Conservation (phyloP, 257 asterid genomes). For the Ilex aquifolium region DNA sequence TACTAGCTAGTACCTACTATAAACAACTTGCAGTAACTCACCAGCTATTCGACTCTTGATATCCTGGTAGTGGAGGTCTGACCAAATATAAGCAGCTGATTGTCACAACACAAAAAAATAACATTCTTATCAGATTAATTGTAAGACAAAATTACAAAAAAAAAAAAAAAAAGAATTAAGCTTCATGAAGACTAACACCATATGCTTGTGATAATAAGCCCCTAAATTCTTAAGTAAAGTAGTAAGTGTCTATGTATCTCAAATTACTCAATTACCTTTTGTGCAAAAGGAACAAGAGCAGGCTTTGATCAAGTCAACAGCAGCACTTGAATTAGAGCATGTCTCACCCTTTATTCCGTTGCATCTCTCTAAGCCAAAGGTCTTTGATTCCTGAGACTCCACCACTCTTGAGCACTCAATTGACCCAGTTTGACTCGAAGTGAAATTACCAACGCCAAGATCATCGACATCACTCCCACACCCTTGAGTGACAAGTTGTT, state of each 20-base stretch:
- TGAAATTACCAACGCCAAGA: constrained; percentile 41
- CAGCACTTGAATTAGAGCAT: constrained; percentile 24
- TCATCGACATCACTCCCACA: constrained; percentile 35
- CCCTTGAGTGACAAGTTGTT: neutral
- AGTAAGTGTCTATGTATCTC: neutral
- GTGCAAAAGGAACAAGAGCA: constrained; percentile 85
- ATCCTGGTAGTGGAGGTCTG: constrained; percentile 84
- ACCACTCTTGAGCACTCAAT: constrained; percentile 41
- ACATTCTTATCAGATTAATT: constrained; percentile 10
- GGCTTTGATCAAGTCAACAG: constrained; percentile 36
- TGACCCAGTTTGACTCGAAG: constrained; percentile 62
- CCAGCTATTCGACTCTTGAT: constrained; percentile 68
- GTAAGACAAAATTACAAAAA: neutral
- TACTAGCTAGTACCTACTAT: neutral
- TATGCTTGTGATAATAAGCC: neutral
- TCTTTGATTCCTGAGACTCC: constrained; percentile 73
- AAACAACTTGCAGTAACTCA: constrained; percentile 14
- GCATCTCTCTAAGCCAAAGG: constrained; percentile 38
- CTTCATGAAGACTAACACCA: neutral
- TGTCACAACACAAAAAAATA: constrained; percentile 19
- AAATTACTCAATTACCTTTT: constrained; percentile 42
- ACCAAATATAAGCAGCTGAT: constrained; percentile 76
- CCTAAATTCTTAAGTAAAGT: neutral
- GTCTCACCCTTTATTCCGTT: constrained; percentile 30
- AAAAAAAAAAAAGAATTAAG: neutral